Evolutionary conservation across 106 monocot species (phyloP), one percentile per base, ranked within the genome.

Genomic region (Narthecium ossifragum): DNA sequence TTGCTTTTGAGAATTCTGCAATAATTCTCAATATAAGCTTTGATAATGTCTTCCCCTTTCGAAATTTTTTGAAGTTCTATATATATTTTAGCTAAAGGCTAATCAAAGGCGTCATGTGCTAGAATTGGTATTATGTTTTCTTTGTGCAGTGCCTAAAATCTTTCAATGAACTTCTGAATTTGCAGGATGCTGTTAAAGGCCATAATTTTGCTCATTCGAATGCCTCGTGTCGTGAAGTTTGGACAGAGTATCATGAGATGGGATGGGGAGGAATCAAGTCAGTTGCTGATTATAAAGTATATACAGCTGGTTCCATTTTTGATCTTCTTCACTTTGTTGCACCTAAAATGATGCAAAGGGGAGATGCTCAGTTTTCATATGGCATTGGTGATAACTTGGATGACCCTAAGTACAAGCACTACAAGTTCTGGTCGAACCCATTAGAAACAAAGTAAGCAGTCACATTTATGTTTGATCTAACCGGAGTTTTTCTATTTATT

Each of bases 361-460:
- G 73, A 1, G 57, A 32, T 53, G 32, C 74, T 59, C 83, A 83
- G 41, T 73, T 83, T 59, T 74, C 77, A 26, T 46, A 77, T 70
- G 83, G 83, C 30, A 61, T 77, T 36, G 83, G 77, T 1, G 83
- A 83, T 5, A 37, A 83, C 41, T 59, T 83, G 37, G 66, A 66
- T 52, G 77, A 83, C 27, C 52, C 73, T 1, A 74, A 74, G 50
- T 83, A 83, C 57, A 43, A 69, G 28, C 73, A 78, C 22, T 74
- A 74, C 43, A 83, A 78, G 51, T 70, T 78, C 46, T 83, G 83
- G 83, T 83, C 83, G 3, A 83, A 83, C 25, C 77, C 83, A 45
- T 65, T 83, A 37, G 77, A 77, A 43, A 78, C 70, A 47, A 70
- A 49, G 83, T 74, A 34, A 73, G 72, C 46, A 63, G 12, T 22